Evolutionary conservation across 352 stramenopile species (phyloP).

Genomic region (Phytophthora hybrid): DNA sequence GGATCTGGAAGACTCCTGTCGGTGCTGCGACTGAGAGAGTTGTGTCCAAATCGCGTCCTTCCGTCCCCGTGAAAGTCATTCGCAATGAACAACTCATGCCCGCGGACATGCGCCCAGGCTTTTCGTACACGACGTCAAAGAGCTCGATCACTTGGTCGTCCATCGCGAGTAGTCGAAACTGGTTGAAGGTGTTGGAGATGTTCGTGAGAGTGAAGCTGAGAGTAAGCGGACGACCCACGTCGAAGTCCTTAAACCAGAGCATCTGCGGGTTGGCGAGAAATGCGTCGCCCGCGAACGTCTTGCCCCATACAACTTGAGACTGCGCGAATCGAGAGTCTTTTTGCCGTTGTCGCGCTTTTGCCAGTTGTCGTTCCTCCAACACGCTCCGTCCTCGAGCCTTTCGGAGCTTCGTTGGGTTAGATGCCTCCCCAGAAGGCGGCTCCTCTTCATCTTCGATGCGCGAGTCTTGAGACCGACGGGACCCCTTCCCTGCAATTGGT

Average conservation of each 20-base stretch:
- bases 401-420: conserved; percentile 10
- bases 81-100: conserved; percentile 82
- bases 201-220: conserved; percentile 89
- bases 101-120: conserved; percentile 91
- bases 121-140: conserved; percentile 90
- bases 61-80: conserved; percentile 72
- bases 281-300: conserved; percentile 77
- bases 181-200: conserved; percentile 93
- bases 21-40: conserved; percentile 72
- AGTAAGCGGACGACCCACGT: conserved; percentile 68
- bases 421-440: background rate
- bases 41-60: conserved; percentile 75
- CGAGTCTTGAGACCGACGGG: background rate
- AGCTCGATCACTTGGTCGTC: conserved; percentile 78
- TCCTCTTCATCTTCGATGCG: conserved; percentile 31
- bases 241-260: conserved; percentile 93
- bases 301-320: conserved; percentile 82
- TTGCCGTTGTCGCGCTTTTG: conserved; percentile 46
- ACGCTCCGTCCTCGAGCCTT: conserved; percentile 62
- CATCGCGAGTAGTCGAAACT: conserved; percentile 88
- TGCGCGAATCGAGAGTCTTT: conserved; percentile 71
- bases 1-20: conserved; percentile 82
- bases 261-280: conserved; percentile 83
- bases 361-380: conserved; percentile 68
- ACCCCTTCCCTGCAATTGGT: conserved; percentile 10